Conservation (phyloP, 768 basidiomycete species). For the Auriscalpium vulgare region DNA sequence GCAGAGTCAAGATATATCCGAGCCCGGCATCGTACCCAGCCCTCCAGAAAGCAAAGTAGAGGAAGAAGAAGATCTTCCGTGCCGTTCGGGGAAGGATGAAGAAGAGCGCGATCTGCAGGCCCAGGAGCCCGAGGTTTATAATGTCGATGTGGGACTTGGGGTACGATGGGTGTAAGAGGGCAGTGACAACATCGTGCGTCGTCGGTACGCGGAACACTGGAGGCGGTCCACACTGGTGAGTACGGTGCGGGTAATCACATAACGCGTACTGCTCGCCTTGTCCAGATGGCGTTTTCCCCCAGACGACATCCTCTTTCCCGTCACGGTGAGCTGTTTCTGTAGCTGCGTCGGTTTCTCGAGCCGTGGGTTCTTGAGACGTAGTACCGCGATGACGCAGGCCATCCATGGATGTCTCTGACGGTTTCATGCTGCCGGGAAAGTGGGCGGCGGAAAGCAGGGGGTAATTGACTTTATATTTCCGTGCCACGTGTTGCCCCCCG, state of each 20-base stretch:
- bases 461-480: too few species aligned
- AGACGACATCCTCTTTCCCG: constrained; percentile 55
- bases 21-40: constrained; percentile 87
- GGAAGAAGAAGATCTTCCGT: constrained; percentile 64
- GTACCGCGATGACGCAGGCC: too few species aligned
- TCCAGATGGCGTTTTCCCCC: constrained; percentile 81
- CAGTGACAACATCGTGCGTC: constrained; percentile 83
- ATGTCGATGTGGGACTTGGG: constrained; percentile 88
- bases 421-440: too few species aligned
- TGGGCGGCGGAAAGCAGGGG: too few species aligned
- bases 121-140: constrained; percentile 73
- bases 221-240: constrained; percentile 1
- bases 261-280: constrained; percentile 44
- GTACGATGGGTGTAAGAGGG: constrained; percentile 73
- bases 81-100: constrained; percentile 47
- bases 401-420: too few species aligned
- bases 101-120: constrained; percentile 71
- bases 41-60: constrained; percentile 93
- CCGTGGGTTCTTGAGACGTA: too few species aligned
- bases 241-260: background rate
- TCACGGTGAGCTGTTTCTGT: background rate
- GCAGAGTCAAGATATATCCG: constrained; percentile 89
- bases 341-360: too few species aligned
- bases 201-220: constrained; percentile 90
- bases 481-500: too few species aligned